Evolutionary conservation across 768 basidiomycete genomes (phyloP).

Genomic region (Lentinula guzmanii): DNA sequence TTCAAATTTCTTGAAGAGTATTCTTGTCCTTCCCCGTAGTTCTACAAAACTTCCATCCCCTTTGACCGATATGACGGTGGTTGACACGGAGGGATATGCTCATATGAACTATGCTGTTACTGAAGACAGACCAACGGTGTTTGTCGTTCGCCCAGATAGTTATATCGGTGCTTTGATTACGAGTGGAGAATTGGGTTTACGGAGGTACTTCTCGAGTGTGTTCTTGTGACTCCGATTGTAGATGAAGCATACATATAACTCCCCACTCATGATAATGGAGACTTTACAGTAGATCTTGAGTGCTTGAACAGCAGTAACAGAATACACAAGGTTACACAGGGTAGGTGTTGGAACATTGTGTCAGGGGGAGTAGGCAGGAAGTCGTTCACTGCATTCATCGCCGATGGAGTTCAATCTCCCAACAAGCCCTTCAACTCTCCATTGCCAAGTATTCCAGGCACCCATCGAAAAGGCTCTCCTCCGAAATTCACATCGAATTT

Average conservation of each 20-base stretch:
- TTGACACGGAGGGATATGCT: constrained; percentile 4
- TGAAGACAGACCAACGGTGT: constrained; percentile 20
- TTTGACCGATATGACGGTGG: background rate
- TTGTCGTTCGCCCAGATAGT: constrained; percentile 34
- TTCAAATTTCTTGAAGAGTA: background rate
- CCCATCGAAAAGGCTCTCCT: constrained; percentile 51
- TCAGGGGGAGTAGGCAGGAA: constrained; percentile 31
- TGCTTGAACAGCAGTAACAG: too few species aligned
- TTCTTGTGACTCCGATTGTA: background rate
- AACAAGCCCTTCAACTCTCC: constrained; percentile 62
- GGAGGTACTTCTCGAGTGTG: background rate
- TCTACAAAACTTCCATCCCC: background rate
- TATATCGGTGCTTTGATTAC: constrained; percentile 23
- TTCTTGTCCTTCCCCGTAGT: background rate
- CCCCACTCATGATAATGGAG: background rate
- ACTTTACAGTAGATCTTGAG: too few species aligned
- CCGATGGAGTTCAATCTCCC: constrained; percentile 34
- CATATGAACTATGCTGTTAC: background rate
- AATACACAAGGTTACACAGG: too few species aligned
- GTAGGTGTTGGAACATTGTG: background rate
- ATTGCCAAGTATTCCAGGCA: constrained; percentile 59
- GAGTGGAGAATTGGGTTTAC: background rate
- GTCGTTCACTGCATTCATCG: constrained; percentile 23
- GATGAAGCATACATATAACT: background rate
- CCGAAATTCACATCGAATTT: constrained; percentile 66